Evolutionary conservation across 805 yeast genomes (phyloP).

Genomic region (Geotrichum ghanense): DNA sequence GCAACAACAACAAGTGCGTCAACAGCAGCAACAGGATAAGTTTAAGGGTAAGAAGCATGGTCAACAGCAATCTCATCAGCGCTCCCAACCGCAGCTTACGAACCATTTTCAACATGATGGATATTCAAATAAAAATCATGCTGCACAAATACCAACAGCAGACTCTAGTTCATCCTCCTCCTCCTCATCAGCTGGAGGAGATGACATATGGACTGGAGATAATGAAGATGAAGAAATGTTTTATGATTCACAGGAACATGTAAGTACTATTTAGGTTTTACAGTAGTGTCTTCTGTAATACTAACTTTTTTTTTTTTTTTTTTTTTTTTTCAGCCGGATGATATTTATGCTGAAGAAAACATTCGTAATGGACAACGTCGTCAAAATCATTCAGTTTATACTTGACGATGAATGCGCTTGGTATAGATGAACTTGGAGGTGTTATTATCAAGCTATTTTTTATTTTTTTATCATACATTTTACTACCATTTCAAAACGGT

Average conservation of each 20-base stretch:
- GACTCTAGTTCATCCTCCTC: conserved; percentile 17
- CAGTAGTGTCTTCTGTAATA: too few relatives aligned
- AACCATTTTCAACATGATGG: conserved; percentile 7
- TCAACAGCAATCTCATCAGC: conserved; percentile 4
- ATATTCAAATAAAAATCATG: background rate
- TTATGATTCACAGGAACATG: background rate
- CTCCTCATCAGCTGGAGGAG: conserved; percentile 9
- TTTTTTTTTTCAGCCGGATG: too few relatives aligned
- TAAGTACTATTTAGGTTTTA: too few relatives aligned
- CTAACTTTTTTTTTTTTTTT: too few relatives aligned
- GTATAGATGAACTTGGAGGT: too few relatives aligned
- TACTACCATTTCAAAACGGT: too few relatives aligned
- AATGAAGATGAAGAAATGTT: conserved; percentile 1
- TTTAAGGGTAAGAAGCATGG: conserved; percentile 3
- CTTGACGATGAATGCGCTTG: too few relatives aligned
- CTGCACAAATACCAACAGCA: conserved; percentile 10
- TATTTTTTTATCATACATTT: too few relatives aligned
- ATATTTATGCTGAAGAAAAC: too few relatives aligned
- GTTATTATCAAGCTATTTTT: too few relatives aligned
- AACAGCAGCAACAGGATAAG: conserved; percentile 7
- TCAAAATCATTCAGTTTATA: too few relatives aligned
- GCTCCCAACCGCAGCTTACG: conserved; percentile 6
- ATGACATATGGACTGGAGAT: conserved; percentile 15
- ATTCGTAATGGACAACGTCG: too few relatives aligned
- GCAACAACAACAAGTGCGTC: conserved; percentile 7